A percentile compares a stretch with the other conserved stretches of the same genome.
These are phyloP conservation scores for Prinsepia uniflora DNA, from an alignment of 306 rosid genomes.

Conservation along the genomic window DNA sequence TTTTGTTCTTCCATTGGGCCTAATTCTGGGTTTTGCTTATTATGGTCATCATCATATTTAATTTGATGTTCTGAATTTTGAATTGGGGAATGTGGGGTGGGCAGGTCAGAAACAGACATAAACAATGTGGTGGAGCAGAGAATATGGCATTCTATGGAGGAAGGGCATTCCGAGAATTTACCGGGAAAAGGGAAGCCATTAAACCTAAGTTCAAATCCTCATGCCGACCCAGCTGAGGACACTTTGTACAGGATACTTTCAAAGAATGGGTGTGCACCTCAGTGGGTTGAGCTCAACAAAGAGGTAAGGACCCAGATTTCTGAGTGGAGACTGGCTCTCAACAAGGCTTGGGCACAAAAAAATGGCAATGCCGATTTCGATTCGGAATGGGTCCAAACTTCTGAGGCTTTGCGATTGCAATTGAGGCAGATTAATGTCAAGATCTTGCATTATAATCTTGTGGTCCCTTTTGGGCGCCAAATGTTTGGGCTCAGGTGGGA, in stretches of 20 bases:
- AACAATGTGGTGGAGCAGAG: slow-evolving; percentile 85
- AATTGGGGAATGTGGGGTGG: background rate
- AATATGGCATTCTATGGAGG: slow-evolving; percentile 97
- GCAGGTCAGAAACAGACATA: slow-evolving; percentile 84
- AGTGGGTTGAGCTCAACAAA: slow-evolving; percentile 91
- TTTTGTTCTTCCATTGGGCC: background rate
- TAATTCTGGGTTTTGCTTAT: background rate
- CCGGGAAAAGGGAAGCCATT: slow-evolving; percentile 93
- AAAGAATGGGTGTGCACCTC: slow-evolving; percentile 76
- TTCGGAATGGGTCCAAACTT: slow-evolving; percentile 46
- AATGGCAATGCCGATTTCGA: slow-evolving; percentile 41
- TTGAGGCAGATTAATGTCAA: slow-evolving; percentile 54
- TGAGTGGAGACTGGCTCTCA: slow-evolving; percentile 56
- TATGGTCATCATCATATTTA: too few species aligned
- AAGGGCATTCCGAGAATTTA: slow-evolving; percentile 81
- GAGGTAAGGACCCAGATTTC: slow-evolving; percentile 60
- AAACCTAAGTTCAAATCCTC: slow-evolving; percentile 64
- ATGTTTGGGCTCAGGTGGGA: slow-evolving; percentile 84
- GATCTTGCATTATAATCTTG: slow-evolving; percentile 82
- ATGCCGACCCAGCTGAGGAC: slow-evolving; percentile 91
- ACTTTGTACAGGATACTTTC: slow-evolving; percentile 72
- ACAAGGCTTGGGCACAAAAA: slow-evolving; percentile 52
- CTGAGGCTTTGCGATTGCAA: slow-evolving; percentile 54
- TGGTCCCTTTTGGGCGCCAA: slow-evolving; percentile 87
- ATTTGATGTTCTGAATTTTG: background rate